Base-by-base conservation (phyloP, 257 asterid species). In the Mentha longifolia region DNA sequence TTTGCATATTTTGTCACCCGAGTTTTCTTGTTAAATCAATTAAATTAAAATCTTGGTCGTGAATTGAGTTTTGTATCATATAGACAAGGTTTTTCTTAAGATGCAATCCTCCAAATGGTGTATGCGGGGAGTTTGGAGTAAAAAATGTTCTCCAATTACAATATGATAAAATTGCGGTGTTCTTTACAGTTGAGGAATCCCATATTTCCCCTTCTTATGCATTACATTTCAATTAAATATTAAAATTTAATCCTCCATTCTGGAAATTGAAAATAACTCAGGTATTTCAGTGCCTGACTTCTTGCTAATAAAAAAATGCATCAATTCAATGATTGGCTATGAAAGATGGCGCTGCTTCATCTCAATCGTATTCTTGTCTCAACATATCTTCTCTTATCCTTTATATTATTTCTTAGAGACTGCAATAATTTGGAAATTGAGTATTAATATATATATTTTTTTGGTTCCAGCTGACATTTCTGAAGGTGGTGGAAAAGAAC, bases 401-500 rank as follows among this genome's bases (percentile, higher is more conserved):
- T 52, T 20, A 30, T 49, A 9, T 72, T 57, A 6, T 35, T 46
- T 51, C 28, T 10, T 17, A 7, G 5, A 7, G 10, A 55, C 9
- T 45, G 17, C 52, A 50, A 43, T 28, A 20, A 71, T 30, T 35
- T 42, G 37, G 61, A n/a, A 65, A 15, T 50, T 33, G n/a, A 52
- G 58, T 74, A 35, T 6, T 5, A 0, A n/a, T 1, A 28, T 2
- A 2, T 28, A 1, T 28, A 1, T 28, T 28, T 35, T 7, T 35
- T 7, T 35, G 76, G 72, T 46, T 68, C 61, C 85, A 89, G 96
- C 76, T 43, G 91, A 87, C 78, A 64, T 85, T 77, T 75, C 96
- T 51, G 96, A 87, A 82, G 88, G 74, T 56, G 81, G 85, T 70
- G 96, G 91, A 61, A 89, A 85, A 82, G 93, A 86, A 75, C 91